Conservation (phyloP, 371 early-diverging fungal genomes). For the Mucor saturninus region DNA sequence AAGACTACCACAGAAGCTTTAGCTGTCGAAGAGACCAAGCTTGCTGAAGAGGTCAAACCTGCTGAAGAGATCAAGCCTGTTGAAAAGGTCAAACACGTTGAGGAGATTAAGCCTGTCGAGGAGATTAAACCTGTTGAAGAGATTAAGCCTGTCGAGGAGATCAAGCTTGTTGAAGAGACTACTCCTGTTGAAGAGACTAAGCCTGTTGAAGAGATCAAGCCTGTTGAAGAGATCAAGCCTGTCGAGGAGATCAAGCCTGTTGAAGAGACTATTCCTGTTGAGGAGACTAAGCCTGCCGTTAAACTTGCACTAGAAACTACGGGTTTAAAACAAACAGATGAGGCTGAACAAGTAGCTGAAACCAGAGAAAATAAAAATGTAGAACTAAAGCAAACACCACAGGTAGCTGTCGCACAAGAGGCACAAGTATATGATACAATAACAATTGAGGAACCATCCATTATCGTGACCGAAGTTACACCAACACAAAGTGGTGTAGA, state of each 20-base stretch:
- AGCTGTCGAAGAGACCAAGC: too few relatives aligned
- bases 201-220: too few relatives aligned
- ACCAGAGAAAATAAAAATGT: background rate
- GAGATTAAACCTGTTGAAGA: conserved; percentile 1
- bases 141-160: background rate
- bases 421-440: background rate
- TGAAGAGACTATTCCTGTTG: background rate
- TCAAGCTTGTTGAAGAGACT: background rate
- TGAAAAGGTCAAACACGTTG: background rate
- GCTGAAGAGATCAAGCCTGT: background rate
- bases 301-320: background rate
- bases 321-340: background rate
- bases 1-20: background rate
- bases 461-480: conserved; percentile 2
- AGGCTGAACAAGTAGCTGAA: background rate
- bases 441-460: background rate
- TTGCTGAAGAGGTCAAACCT: background rate
- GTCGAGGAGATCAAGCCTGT: background rate
- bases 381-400: background rate
- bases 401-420: background rate
- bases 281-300: background rate
- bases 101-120: background rate
- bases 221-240: background rate
- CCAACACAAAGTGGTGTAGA: background rate
- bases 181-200: too few relatives aligned